phyloP scores from a whole-genome alignment of 306 rosid genomes.

The Delonix regia region DNA sequence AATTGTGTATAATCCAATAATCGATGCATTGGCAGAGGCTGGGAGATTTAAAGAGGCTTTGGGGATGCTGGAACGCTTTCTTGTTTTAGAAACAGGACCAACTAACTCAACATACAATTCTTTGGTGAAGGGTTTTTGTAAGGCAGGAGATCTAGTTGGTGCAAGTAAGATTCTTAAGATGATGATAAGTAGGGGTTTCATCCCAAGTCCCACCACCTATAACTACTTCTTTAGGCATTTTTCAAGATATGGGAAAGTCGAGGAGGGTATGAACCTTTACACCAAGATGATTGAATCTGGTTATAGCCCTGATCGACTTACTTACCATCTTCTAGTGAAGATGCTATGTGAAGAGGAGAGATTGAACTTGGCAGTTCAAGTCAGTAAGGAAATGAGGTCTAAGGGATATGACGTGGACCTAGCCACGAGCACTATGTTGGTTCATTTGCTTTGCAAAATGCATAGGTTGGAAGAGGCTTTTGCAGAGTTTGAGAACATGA shows the following conservation, averaged over 20 bases:
- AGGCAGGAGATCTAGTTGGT: constrained; percentile 76
- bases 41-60: constrained; percentile 79
- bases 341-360: constrained; percentile 86
- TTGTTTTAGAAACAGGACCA: constrained; percentile 74
- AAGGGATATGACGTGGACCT: constrained; percentile 83
- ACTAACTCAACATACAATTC: constrained; percentile 83
- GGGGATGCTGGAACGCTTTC: constrained; percentile 85
- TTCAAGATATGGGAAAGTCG: constrained; percentile 74
- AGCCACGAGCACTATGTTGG: constrained; percentile 77
- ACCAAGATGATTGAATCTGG: constrained; percentile 86
- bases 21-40: constrained; percentile 85
- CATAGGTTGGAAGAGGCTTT: constrained; percentile 72
- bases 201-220: constrained; percentile 81
- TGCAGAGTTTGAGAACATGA: constrained; percentile 77
- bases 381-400: constrained; percentile 80
- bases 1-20: constrained; percentile 80
- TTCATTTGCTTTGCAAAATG: constrained; percentile 81
- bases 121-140: constrained; percentile 82
- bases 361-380: constrained; percentile 74
- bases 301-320: constrained; percentile 69
- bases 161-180: constrained; percentile 85
- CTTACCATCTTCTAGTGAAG: constrained; percentile 87
- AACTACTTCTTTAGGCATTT: constrained; percentile 85
- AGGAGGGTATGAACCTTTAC: constrained; percentile 87
- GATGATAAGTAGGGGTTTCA: constrained; percentile 77